Conservation (phyloP, 257 asterid species). For the Voacanga thouarsii region DNA sequence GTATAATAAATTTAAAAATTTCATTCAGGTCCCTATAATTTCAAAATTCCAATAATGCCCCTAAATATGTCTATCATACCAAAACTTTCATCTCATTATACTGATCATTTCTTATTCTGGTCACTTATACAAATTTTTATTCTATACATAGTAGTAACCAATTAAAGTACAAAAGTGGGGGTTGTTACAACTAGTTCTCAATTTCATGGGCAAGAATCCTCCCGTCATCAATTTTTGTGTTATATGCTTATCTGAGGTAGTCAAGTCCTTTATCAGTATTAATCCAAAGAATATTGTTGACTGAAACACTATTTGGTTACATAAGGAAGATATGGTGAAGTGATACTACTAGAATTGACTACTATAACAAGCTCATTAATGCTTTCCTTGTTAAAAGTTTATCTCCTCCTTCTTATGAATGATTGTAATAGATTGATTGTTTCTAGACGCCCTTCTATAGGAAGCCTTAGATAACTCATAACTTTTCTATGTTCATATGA, state of each 20-base stretch:
- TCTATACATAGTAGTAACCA: too few species aligned
- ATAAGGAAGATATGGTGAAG: conserved; percentile 56
- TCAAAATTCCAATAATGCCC: too few species aligned
- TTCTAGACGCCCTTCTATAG: neutral
- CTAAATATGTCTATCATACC: too few species aligned
- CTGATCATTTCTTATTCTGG: too few species aligned
- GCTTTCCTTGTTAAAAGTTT: conserved; percentile 49
- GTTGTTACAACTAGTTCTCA: conserved; percentile 57
- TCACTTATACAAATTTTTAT: too few species aligned
- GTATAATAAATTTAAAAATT: too few species aligned
- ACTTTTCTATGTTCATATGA: neutral
- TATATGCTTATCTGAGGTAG: neutral
- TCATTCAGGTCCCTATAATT: too few species aligned
- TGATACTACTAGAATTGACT: conserved; percentile 30
- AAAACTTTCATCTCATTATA: too few species aligned
- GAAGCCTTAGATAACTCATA: neutral
- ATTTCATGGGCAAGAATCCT: conserved; percentile 71
- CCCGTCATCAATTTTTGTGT: conserved; percentile 37
- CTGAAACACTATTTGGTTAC: conserved; percentile 5
- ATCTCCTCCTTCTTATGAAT: too few species aligned
- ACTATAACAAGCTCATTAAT: conserved; percentile 41
- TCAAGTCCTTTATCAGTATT: neutral
- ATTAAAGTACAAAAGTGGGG: too few species aligned
- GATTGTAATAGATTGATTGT: neutral
- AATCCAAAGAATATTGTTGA: neutral